phyloP scores from a whole-genome alignment of 352 stramenopile genomes.

The Phytophthora idaei region DNA sequence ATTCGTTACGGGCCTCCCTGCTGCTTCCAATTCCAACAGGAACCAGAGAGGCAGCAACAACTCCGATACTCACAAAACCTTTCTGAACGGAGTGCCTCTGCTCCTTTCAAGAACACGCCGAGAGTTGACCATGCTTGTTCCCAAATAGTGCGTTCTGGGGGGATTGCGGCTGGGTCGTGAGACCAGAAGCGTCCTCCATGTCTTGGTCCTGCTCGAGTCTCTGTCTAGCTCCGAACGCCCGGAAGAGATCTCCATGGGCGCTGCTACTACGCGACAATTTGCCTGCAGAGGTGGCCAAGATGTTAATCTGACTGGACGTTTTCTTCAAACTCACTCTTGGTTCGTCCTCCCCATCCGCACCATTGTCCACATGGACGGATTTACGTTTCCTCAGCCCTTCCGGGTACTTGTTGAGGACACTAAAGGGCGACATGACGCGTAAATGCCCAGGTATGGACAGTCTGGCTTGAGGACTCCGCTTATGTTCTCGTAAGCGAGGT shows the following conservation, averaged over 20 bases:
- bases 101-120: slow-evolving; percentile 40
- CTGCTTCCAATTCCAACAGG: background rate
- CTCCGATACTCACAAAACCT: slow-evolving; percentile 12
- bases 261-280: slow-evolving; percentile 35
- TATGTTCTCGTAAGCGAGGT: slow-evolving; percentile 9
- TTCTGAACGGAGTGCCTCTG: slow-evolving; percentile 14
- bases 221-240: slow-evolving; percentile 32
- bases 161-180: slow-evolving; percentile 31
- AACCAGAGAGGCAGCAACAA: background rate
- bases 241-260: slow-evolving; percentile 29
- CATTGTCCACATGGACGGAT: slow-evolving; percentile 62
- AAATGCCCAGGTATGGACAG: slow-evolving; percentile 69
- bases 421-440: slow-evolving; percentile 56
- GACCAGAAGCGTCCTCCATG: slow-evolving; percentile 46
- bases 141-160: slow-evolving; percentile 35
- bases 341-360: slow-evolving; percentile 22
- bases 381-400: slow-evolving; percentile 83
- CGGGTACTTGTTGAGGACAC: slow-evolving; percentile 63
- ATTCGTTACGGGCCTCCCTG: slow-evolving; percentile 9
- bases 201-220: slow-evolving; percentile 48
- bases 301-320: slow-evolving; percentile 71
- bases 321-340: slow-evolving; percentile 59
- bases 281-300: slow-evolving; percentile 36
- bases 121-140: slow-evolving; percentile 38
- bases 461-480: slow-evolving; percentile 33